Conservation (phyloP, 208 protist genomes). For the Trypanosoma lewisi region DNA sequence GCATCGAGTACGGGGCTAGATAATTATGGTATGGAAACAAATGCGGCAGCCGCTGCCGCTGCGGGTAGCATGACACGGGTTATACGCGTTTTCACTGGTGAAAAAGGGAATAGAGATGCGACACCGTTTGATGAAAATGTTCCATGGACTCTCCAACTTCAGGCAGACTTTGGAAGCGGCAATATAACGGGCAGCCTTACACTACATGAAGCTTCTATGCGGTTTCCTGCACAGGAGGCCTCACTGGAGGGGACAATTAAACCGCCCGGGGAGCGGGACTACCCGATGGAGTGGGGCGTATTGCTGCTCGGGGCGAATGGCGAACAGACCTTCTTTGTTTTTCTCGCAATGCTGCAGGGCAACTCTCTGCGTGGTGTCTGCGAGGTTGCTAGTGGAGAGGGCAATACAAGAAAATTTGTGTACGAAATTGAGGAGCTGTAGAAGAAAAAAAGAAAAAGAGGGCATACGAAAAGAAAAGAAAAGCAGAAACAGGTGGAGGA, state of each 20-base stretch:
- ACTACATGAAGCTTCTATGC: slow-evolving; percentile 52
- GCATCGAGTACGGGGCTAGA: slow-evolving; percentile 6
- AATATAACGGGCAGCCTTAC: slow-evolving; percentile 71
- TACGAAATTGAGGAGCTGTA: slow-evolving; percentile 86
- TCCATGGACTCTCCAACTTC: slow-evolving; percentile 65
- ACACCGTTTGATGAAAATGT: slow-evolving; percentile 87
- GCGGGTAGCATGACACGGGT: slow-evolving; percentile 74
- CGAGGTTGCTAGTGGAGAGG: slow-evolving; percentile 43
- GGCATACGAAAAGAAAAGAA: no score
- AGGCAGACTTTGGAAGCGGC: slow-evolving; percentile 67
- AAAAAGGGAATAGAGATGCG: slow-evolving; percentile 43
- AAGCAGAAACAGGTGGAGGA: no score
- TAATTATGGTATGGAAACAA: slow-evolving; percentile 17
- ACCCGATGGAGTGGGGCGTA: slow-evolving; percentile 86
- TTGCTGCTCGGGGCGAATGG: slow-evolving; percentile 49
- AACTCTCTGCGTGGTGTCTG: slow-evolving; percentile 83
- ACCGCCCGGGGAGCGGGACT: slow-evolving; percentile 71
- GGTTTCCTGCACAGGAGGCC: slow-evolving; percentile 71
- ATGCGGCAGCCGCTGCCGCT: slow-evolving; percentile 49
- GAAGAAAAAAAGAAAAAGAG: background rate
- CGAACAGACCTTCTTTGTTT: slow-evolving; percentile 76
- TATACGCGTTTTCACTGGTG: slow-evolving; percentile 59
- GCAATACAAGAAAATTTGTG: slow-evolving; percentile 74
- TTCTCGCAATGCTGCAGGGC: slow-evolving; percentile 80
- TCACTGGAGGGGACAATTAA: slow-evolving; percentile 81